A percentile compares a stretch with the other conserved stretches of the same genome.
These are phyloP conservation scores for Elaeis oleifera DNA, from an alignment of 202 grass and related monocot species.

Conservation along the genomic window DNA sequence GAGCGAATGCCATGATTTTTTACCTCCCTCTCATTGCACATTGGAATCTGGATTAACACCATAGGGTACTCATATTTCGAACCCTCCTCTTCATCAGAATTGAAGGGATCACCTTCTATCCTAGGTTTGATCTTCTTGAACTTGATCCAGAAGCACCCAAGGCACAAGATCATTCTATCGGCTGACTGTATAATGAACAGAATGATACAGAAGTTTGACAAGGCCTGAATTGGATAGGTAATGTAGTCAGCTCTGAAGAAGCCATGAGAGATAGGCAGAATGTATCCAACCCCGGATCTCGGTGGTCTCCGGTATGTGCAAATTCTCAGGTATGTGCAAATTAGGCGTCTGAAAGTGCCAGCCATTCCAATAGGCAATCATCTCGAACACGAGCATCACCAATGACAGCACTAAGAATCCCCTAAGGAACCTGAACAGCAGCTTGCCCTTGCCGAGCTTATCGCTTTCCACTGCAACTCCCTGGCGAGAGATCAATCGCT, in stretches of 20 bases:
- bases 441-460: constrained; percentile 17
- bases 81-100: neutral
- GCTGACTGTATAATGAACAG: neutral
- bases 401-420: neutral
- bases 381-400: neutral
- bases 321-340: neutral
- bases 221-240: neutral
- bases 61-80: neutral
- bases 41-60: neutral
- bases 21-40: neutral
- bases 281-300: constrained; percentile 6
- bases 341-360: constrained; percentile 9
- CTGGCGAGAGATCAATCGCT: neutral
- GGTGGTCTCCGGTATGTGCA: neutral
- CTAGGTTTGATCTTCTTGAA: neutral
- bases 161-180: neutral
- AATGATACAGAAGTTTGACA: neutral
- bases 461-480: constrained; percentile 2
- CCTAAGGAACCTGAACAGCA: constrained; percentile 29
- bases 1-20: no score
- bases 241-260: neutral
- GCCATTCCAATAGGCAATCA: constrained; percentile 4
- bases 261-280: constrained; percentile 3
- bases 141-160: neutral
- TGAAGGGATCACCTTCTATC: neutral